Percentiles rank a stretch among this genome's conserved stretches.
Evolutionary conservation across 31 red algal species (phyloP).

Genomic region (Asparagopsis taxiformis): DNA sequence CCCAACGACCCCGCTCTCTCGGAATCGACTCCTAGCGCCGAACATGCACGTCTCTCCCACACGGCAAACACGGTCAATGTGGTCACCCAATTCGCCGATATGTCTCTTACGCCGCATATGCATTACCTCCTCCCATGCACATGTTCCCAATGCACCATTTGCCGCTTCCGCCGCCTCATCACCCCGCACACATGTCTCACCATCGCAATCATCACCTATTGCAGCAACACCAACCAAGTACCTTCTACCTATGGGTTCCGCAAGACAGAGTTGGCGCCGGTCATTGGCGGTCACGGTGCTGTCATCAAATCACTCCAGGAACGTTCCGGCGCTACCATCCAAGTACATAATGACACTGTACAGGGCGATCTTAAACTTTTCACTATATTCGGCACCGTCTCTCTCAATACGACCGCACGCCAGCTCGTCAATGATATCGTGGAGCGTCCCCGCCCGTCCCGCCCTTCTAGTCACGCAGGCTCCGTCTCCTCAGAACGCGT

Average conservation of each 20-base stretch:
- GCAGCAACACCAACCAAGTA: constrained; percentile 4
- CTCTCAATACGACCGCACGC: constrained; percentile 56
- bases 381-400: constrained; percentile 72
- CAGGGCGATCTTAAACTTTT: constrained; percentile 79
- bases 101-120: not conserved
- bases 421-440: constrained; percentile 81
- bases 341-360: constrained; percentile 85
- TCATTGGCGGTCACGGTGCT: constrained; percentile 82
- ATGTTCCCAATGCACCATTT: not conserved
- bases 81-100: not conserved
- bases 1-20: too few species aligned
- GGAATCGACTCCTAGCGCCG: too few species aligned
- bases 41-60: too few species aligned
- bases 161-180: constrained; percentile 1
- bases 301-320: constrained; percentile 80
- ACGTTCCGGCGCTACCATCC: constrained; percentile 77
- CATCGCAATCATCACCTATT: not conserved
- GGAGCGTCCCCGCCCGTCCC: constrained; percentile 37
- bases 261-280: constrained; percentile 77
- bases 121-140: constrained; percentile 17
- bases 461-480: not conserved
- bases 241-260: constrained; percentile 75
- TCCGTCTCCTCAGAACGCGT: too few species aligned
- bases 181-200: not conserved
- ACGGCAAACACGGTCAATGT: too few species aligned